phyloP scores from a whole-genome alignment of 768 basidiomycete genomes.

The Neoboletus magnificus region DNA sequence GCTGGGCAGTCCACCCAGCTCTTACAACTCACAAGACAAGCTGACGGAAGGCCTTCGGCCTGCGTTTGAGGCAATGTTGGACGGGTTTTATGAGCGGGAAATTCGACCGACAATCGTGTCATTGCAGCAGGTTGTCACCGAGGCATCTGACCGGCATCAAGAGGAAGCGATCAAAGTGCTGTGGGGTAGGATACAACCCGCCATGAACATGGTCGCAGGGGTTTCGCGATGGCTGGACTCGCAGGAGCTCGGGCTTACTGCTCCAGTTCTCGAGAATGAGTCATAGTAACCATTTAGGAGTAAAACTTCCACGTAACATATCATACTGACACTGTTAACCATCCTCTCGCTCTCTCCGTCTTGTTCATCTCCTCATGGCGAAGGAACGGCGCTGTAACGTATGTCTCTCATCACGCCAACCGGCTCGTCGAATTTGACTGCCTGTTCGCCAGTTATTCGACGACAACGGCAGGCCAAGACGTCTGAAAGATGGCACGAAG shows the following conservation, averaged over 20 bases:
- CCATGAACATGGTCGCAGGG: constrained; percentile 30
- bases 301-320: constrained; percentile 15
- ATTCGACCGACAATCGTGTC: constrained; percentile 18
- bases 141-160: constrained; percentile 20
- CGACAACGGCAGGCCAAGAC: constrained; percentile 26
- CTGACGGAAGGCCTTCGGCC: constrained; percentile 22
- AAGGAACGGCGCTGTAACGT: constrained; percentile 33
- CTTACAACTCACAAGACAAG: constrained; percentile 2
- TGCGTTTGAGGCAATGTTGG: constrained; percentile 14
- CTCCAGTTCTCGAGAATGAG: constrained; percentile 10
- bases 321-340: not conserved
- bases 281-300: not conserved
- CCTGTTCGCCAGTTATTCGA: constrained; percentile 23
- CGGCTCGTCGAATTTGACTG: constrained; percentile 1
- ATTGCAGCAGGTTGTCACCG: constrained; percentile 7
- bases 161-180: constrained; percentile 20
- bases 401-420: constrained; percentile 8
- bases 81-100: constrained; percentile 24
- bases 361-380: not conserved
- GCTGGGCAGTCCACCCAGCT: not conserved
- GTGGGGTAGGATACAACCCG: constrained; percentile 30
- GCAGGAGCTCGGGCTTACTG: constrained; percentile 23
- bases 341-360: not conserved
- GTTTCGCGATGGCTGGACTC: constrained; percentile 32
- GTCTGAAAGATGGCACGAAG: constrained; percentile 14